Conservation (phyloP, 139 green algal genomes). For the Chlorella sp. region DNA sequence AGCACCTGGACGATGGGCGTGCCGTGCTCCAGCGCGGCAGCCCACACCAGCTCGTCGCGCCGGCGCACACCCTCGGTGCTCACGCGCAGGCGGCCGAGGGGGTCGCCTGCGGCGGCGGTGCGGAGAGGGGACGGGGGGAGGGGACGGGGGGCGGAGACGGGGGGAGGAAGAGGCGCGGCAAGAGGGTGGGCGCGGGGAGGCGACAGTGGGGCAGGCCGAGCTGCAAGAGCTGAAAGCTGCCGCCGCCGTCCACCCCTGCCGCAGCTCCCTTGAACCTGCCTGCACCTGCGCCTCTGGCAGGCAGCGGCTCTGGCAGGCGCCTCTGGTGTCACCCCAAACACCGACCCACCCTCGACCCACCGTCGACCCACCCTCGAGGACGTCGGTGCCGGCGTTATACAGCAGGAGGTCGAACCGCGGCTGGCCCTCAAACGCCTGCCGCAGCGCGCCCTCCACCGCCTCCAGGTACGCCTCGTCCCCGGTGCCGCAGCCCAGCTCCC, state of each 20-base stretch:
- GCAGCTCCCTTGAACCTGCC: too few relatives aligned
- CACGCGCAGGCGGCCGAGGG: conserved; percentile 68
- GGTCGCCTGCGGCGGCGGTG: conserved; percentile 52
- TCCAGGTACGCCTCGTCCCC: conserved; percentile 42
- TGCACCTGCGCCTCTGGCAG: too few relatives aligned
- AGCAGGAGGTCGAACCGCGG: conserved; percentile 65
- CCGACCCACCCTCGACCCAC: too few relatives aligned
- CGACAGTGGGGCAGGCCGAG: too few relatives aligned
- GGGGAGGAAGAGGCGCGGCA: too few relatives aligned
- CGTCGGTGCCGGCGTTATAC: conserved; percentile 84
- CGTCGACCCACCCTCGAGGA: conserved; percentile 68
- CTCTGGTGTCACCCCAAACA: too few relatives aligned
- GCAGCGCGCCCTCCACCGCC: conserved; percentile 37
- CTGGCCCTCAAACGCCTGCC: conserved; percentile 14
- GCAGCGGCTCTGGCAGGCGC: too few relatives aligned
- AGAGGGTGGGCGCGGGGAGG: too few relatives aligned
- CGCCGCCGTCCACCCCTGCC: too few relatives aligned
- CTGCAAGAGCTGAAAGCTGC: too few relatives aligned
- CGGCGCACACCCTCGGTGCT: conserved; percentile 41
- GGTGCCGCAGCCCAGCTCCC: conserved; percentile 28
- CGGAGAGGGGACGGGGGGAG: not conserved
- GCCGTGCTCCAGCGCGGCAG: conserved; percentile 27
- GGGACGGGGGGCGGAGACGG: not conserved
- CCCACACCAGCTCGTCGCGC: conserved; percentile 70
- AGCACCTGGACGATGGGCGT: conserved; percentile 74